Evolutionary conservation across 768 basidiomycete genomes (phyloP), one percentile per base, ranked within the genome.

Genomic region (Crepidotus variabilis): DNA sequence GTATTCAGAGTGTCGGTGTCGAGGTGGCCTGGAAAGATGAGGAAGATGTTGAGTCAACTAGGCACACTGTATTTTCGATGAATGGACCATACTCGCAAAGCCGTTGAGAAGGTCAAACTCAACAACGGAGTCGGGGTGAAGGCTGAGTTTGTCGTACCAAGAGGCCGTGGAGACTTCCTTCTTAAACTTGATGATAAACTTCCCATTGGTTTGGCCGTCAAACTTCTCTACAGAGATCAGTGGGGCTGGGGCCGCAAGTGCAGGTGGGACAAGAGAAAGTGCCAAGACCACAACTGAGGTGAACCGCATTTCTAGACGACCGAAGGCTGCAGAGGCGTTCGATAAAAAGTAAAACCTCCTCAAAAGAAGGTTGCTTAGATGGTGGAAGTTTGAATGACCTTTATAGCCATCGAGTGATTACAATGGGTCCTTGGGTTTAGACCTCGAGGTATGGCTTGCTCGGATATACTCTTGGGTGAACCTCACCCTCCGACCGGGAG

Each of bases 31-130:
- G 35, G 10, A 21, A 54, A 22, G 22, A n/a, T n/a, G 10, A 10
- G 47, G 13, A n/a, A 36, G 9, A 5, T 36, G 16, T 45, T 20
- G 32, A 33, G n/a, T 2, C 13, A 39, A 33, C 11, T 28, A 45
- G 49, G 20, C n/a, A n/a, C n/a, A n/a, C n/a, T n/a, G n/a, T n/a
- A n/a, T n/a, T n/a, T 14, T n/a, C 6, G n/a, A 28, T 10, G 28
- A 43, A 33, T 18, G 20, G 14, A 11, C 33, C 62, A 10, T 43
- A 67, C 68, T 65, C 7, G 65, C 65, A 34, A 72, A 67, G 20
- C 68, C 69, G 35, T 69, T 67, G 51, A 72, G 50, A 39, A 65
- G 34, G 3, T 65, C 63, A 65, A 63, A 69, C 14, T 68, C 48
- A 22, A 63, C 20, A 11, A 61, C 50, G 16, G 50, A 33, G 13